phyloP scores from a whole-genome alignment of 805 yeast species.

The Schwanniomyces polymorphus region DNA sequence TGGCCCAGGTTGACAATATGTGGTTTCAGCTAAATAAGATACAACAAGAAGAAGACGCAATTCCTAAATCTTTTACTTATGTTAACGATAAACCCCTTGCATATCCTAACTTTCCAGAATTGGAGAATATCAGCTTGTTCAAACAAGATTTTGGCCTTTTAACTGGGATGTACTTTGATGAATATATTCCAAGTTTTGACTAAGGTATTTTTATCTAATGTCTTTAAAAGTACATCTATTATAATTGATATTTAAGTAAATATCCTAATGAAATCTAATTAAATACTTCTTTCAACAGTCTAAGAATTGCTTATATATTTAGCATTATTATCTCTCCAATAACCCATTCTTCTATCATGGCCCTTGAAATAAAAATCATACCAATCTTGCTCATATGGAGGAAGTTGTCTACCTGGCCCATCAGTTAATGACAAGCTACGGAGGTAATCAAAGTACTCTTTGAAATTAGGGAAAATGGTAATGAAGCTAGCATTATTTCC shows the following conservation, averaged over 20 bases:
- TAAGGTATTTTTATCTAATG: background rate
- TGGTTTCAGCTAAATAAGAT: constrained; percentile 9
- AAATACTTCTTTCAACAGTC: no score
- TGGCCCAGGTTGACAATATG: constrained; percentile 10
- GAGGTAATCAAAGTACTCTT: constrained; percentile 19
- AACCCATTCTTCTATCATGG: constrained; percentile 15
- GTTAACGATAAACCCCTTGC: background rate
- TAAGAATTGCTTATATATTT: no score
- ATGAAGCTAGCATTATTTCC: constrained; percentile 22
- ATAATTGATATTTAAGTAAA: no score
- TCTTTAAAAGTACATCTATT: background rate
- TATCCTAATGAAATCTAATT: no score
- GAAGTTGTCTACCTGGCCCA: constrained; percentile 22
- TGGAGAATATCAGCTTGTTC: background rate
- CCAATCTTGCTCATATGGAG: constrained; percentile 19
- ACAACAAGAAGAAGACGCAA: constrained; percentile 2
- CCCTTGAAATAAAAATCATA: constrained; percentile 17
- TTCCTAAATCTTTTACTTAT: constrained; percentile 2
- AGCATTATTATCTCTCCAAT: constrained; percentile 12
- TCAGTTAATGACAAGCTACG: constrained; percentile 16
- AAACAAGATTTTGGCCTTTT: constrained; percentile 4
- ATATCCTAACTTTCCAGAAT: background rate
- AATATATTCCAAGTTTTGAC: background rate
- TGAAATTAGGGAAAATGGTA: constrained; percentile 17
- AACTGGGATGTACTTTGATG: background rate